Base-by-base conservation (phyloP, 2,329 filamentous ascomycete species). In the Microthyrium microscopicum region DNA sequence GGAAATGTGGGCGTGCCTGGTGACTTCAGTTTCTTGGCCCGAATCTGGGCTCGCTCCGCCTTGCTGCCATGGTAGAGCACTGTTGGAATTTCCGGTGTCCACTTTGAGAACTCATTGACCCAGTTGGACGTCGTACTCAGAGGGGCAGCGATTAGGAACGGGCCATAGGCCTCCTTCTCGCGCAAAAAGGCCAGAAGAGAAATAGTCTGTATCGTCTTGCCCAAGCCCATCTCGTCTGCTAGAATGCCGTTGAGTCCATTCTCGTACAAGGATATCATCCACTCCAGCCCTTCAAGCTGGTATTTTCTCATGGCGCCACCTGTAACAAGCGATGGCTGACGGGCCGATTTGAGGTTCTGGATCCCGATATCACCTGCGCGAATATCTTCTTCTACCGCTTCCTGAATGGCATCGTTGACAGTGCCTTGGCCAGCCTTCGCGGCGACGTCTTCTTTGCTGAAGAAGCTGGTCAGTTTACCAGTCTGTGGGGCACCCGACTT, bases 251-350 rank as follows among this genome's bases (percentile, higher is more conserved):
- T 91, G 53, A 94, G 70, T 8, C 85, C 85, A 46, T 93, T 89
- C 62, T 93, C 83, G 45, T 79, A 92, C 3, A 78, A 51, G 1
- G 70, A 74, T 20, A 71, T 70, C 62, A 98, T 76, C 89, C 89
- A 98, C 1, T 92, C 91, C 1, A 98, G 55, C 0, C 89, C 89
- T 50, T 95, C 87, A 0, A 98, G 60, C 46, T 98, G 89, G 49
- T 98, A 98, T 40, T 81, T 78, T 13, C 85, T 68, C 87, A 98
- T 95, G 4, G 75, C 77, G 2, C 89, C 89, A 4, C 83, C 83
- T 1, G 77, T 74, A 45, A 98, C 73, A 38, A 84, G 73, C 41
- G 77, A 74, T 0, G 89, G 89, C 49, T 98, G 89, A 40, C 78
- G 66, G 0, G 85, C 87, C 51, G 91, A 82, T 36, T 74, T 66